These are phyloP conservation scores for Nicotiana tabacum DNA, from an alignment of 257 asterid genomes.

Conservation along the genomic window DNA sequence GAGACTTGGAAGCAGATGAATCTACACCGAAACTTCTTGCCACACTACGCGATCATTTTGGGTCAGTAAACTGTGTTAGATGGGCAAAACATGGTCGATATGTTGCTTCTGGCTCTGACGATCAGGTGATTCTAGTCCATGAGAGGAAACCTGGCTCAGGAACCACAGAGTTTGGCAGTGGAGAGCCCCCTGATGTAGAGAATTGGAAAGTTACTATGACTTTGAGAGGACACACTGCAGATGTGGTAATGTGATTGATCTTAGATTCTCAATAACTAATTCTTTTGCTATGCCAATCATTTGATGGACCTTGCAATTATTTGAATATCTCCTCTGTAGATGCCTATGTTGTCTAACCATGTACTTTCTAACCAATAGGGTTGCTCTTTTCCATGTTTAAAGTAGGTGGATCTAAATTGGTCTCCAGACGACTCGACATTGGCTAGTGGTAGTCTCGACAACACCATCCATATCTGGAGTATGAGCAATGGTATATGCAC, in stretches of 20 bases:
- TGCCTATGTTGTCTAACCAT: constrained; percentile 9
- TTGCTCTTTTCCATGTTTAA: constrained; percentile 50
- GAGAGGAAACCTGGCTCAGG: constrained; percentile 98
- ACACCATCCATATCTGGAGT: constrained; percentile 92
- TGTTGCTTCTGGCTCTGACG: constrained; percentile 98
- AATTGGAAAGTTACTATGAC: constrained; percentile 96
- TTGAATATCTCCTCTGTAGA: constrained; percentile 1
- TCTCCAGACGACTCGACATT: constrained; percentile 91
- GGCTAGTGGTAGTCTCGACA: constrained; percentile 96
- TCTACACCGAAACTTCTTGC: constrained; percentile 78
- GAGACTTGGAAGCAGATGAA: constrained; percentile 52
- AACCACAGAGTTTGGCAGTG: constrained; percentile 93
- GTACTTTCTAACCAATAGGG: constrained; percentile 42
- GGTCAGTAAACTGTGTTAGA: constrained; percentile 97
- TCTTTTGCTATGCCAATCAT: neutral
- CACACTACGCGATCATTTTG: constrained; percentile 89
- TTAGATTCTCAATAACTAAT: neutral
- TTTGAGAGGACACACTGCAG: constrained; percentile 98
- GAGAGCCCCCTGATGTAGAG: constrained; percentile 97
- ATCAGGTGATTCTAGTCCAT: constrained; percentile 88
- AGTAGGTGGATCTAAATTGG: constrained; percentile 99
- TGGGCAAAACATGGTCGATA: constrained; percentile 97
- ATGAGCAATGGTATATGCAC: constrained; percentile 87
- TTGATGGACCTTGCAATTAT: neutral
- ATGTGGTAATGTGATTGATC: constrained; percentile 65